Evolutionary conservation across 495 filamentous ascomycete genomes (phyloP), one percentile per base, ranked within the genome.

Genomic region (Ascodesmis nigricans): DNA sequence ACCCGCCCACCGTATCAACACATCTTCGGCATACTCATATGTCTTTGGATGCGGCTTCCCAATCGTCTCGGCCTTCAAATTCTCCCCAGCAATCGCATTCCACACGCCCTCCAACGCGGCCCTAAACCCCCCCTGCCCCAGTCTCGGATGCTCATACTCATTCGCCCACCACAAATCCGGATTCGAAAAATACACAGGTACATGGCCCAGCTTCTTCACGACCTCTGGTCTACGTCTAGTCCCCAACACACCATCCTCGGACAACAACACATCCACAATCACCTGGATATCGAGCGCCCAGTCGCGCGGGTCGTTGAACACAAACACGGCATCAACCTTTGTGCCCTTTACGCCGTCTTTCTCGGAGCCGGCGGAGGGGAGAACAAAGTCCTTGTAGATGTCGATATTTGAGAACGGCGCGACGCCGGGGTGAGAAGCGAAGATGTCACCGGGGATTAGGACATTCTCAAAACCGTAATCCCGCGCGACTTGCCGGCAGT

Each of bases 81-180:
- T 57, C 39, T 69, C 69, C n/a, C 63, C 67, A 5, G 80, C 90
- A 11, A 78, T 56, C 10, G 71, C 69, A 10, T 55, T 44, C 78
- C 79, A 92, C 1, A 79, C 59, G 3, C 82, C 84, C 39, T 71
- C 64, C 11, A 97, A 47, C 3, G 82, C 76, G 13, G 70, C 69
- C 39, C 74, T 71, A 61, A 95, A 99, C 0, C 73, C 83, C 27
- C 87, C 90, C 56, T 95, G 90, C 4, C 87, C 87, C 16, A 95
- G 66, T 14, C 87, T 73, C 4, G 84, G 80, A n/a, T 83, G 65
- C 36, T 69, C 77, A 53, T 84, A 81, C 13, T 57, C 60, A 0
- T 80, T 72, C 19, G 78, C 73, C 83, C 82, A 99, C 52, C 76
- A 64, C 13, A 95, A 58, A 55, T 99, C 87, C 0, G 78, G 74